Evolutionary conservation across 2,329 filamentous ascomycete genomes (phyloP), one percentile per base, ranked within the genome.

Genomic region (Calonectria montana): DNA sequence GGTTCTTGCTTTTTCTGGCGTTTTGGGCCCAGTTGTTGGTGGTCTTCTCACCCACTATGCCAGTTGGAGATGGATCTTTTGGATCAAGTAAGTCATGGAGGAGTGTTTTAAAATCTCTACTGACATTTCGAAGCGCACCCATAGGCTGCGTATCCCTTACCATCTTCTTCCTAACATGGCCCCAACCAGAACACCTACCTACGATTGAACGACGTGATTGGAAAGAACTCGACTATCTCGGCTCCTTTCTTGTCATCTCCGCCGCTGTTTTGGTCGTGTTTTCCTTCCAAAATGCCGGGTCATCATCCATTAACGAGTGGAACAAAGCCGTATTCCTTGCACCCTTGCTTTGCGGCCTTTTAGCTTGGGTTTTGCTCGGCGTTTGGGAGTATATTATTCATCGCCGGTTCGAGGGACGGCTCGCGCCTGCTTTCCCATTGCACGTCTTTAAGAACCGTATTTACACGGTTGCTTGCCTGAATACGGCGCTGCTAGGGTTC

Each of bases 61-160:
- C 1, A 85, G 80, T 12, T 90, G 88, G 88, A 81, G 87, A 71
- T 90, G 88, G 86, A 83, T 90, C 2, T 91, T 91, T 79, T 91
- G 88, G 87, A 88, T 91, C 77, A 91, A 91, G 88, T 89, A 75
- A 61, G 86, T 81, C 27, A 15, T 25, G 31, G 16, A 27, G 18
- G 41, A 3, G 16, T 21, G 43, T 16, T 43, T 47, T n/a, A 10
- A 8, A 13, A 18, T 13, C 25, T 63, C 50, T 8, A 23, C 69
- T 74, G 43, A 78, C 48, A 29, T 5, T 25, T 13, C 29, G 18
- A 16, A 90, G 88, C 76, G 88, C 86, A 2, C 89, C 89, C 1
- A 81, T 90, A 15, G 88, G 88, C 1, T 77, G 80, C 45, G 72
- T 86, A 1, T 87, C 89, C 2, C 78, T 89, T 23, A 61, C 82